Conservation (phyloP, 2,329 filamentous ascomycete species). For the Dactylellina sp. region DNA sequence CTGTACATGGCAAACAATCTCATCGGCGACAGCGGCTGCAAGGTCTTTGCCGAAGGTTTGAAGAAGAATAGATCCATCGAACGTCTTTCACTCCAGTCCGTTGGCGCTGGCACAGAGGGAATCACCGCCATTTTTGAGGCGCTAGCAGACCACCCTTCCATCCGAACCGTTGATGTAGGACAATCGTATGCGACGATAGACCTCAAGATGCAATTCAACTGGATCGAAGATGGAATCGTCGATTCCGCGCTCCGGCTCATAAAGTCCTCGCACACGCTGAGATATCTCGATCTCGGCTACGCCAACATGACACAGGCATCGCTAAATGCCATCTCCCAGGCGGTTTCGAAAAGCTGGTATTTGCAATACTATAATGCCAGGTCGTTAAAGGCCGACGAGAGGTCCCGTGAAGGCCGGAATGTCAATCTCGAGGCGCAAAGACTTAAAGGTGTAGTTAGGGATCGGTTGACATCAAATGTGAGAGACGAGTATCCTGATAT, state of each 20-base stretch:
- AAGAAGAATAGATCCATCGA: constrained; percentile 62
- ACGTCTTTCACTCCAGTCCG: constrained; percentile 64
- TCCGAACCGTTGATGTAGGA: constrained; percentile 65
- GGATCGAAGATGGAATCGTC: constrained; percentile 64
- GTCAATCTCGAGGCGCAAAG: constrained; percentile 34
- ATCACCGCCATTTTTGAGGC: constrained; percentile 62
- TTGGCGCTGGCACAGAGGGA: constrained; percentile 63
- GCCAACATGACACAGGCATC: constrained; percentile 56
- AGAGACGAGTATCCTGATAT: constrained; percentile 29
- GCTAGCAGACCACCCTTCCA: constrained; percentile 61
- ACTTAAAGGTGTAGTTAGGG: constrained; percentile 14
- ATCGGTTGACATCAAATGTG: constrained; percentile 30
- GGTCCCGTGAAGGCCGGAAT: constrained; percentile 13
- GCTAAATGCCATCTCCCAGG: constrained; percentile 32
- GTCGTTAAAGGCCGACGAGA: constrained; percentile 26
- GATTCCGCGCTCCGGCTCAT: constrained; percentile 63
- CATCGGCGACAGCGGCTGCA: constrained; percentile 42
- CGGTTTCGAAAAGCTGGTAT: constrained; percentile 25
- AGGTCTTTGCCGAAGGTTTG: constrained; percentile 39
- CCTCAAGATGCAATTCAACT: constrained; percentile 67
- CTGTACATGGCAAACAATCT: constrained; percentile 53
- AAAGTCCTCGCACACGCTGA: constrained; percentile 61
- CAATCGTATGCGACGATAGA: constrained; percentile 67
- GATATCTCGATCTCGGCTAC: constrained; percentile 66
- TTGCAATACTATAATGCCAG: constrained; percentile 48